phyloP scores from a whole-genome alignment of 2,329 filamentous ascomycete species.

The Aspergillus ochraceoroseus region DNA sequence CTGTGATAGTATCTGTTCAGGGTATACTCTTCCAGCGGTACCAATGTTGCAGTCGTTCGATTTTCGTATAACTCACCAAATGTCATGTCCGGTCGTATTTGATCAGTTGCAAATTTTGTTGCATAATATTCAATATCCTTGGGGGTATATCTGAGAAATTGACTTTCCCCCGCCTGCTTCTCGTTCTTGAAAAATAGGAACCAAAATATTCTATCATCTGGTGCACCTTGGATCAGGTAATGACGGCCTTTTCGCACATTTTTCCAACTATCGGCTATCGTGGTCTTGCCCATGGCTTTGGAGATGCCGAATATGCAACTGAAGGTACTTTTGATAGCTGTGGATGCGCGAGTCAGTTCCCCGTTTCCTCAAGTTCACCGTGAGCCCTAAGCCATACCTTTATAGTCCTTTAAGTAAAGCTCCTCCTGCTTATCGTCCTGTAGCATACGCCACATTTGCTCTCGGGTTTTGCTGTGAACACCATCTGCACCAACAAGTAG shows the following conservation, averaged over 20 bases:
- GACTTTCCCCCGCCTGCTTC: slow-evolving; percentile 19
- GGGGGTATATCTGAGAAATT: slow-evolving; percentile 30
- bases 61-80: slow-evolving; percentile 37
- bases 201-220: slow-evolving; percentile 15
- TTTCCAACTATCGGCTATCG: slow-evolving; percentile 9
- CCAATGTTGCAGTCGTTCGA: slow-evolving; percentile 20
- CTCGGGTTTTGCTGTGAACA: slow-evolving; percentile 37
- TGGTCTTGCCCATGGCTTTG: slow-evolving; percentile 6
- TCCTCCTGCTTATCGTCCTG: not conserved
- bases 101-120: slow-evolving; percentile 16
- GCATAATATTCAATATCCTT: slow-evolving; percentile 29
- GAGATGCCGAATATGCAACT: slow-evolving; percentile 24
- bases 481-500: slow-evolving; percentile 45
- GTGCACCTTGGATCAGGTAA: slow-evolving; percentile 14
- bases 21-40: slow-evolving; percentile 37
- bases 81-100: slow-evolving; percentile 26
- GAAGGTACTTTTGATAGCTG: slow-evolving; percentile 20
- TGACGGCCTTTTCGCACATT: slow-evolving; percentile 10
- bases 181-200: slow-evolving; percentile 25
- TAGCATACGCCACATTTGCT: slow-evolving; percentile 29
- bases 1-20: slow-evolving; percentile 39
- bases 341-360: not conserved
- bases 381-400: too few relatives aligned
- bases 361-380: too few relatives aligned
- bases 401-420: too few relatives aligned